Conservation (phyloP, 2,329 filamentous ascomycete species). For the Thelonectria olida region DNA sequence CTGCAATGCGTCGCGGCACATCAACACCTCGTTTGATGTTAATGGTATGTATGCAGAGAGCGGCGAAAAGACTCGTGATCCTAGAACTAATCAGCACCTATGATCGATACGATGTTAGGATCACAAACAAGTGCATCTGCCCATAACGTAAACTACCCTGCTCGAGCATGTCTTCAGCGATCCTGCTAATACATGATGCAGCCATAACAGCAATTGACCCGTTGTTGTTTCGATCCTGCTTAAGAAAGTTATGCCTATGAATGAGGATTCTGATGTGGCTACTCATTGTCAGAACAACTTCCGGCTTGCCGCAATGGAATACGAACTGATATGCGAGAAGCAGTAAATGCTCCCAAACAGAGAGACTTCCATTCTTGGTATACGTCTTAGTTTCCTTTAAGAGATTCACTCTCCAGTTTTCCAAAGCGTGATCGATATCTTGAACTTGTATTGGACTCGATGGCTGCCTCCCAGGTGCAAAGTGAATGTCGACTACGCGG, state of each 20-base stretch:
- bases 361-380: slow-evolving; percentile 46
- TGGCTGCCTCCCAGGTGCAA: slow-evolving; percentile 45
- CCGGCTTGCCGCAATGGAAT: accelerated
- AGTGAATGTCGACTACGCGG: slow-evolving; percentile 48
- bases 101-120: not conserved
- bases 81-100: slow-evolving; percentile 28
- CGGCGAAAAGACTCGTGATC: slow-evolving; percentile 49
- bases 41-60: slow-evolving; percentile 50
- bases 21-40: slow-evolving; percentile 45
- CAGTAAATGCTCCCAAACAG: slow-evolving; percentile 47
- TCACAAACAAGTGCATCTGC: slow-evolving; percentile 50
- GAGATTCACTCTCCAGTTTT: too few relatives aligned
- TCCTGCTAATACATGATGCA: slow-evolving; percentile 47
- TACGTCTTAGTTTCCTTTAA: slow-evolving; percentile 42
- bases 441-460: slow-evolving; percentile 40
- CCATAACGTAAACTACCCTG: slow-evolving; percentile 46
- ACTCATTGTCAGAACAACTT: not conserved
- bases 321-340: slow-evolving; percentile 49
- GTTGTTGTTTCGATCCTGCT: slow-evolving; percentile 34
- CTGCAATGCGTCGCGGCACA: slow-evolving; percentile 46
- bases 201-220: slow-evolving; percentile 45
- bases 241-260: slow-evolving; percentile 46
- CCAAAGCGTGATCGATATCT: slow-evolving; percentile 41
- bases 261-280: slow-evolving; percentile 48
- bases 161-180: slow-evolving; percentile 50